These are phyloP conservation scores for Manihot esculenta DNA, from an alignment of 441 rosid genomes.

Conservation along the genomic window DNA sequence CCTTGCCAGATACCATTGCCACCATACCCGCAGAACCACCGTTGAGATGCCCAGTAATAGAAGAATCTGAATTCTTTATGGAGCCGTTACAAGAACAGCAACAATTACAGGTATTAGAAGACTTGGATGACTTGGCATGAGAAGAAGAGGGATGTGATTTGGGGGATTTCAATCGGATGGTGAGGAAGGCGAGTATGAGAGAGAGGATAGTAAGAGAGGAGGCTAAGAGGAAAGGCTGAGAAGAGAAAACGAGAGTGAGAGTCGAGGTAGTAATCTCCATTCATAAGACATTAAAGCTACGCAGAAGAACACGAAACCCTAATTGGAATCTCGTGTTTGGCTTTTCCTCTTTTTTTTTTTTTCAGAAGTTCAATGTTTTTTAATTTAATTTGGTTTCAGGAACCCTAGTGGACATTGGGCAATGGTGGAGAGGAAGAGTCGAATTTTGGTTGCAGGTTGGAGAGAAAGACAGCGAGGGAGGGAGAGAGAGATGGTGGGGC, in stretches of 20 bases:
- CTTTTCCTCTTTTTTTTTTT: neutral
- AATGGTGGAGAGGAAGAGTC: neutral
- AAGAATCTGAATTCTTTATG: slow-evolving; percentile 13
- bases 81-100: slow-evolving; percentile 43
- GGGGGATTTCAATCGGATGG: slow-evolving; percentile 39
- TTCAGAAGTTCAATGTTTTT: neutral
- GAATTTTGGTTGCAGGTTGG: neutral
- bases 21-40: slow-evolving; percentile 43
- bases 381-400: neutral
- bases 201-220: slow-evolving; percentile 45
- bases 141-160: slow-evolving; percentile 16
- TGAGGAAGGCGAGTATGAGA: slow-evolving; percentile 37
- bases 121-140: slow-evolving; percentile 3
- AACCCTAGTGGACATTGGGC: slow-evolving; percentile 14
- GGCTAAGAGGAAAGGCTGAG: slow-evolving; percentile 49
- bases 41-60: slow-evolving; percentile 19
- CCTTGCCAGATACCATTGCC: slow-evolving; percentile 24
- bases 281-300: slow-evolving; percentile 54
- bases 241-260: slow-evolving; percentile 40
- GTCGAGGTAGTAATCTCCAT: slow-evolving; percentile 52
- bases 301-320: slow-evolving; percentile 42
- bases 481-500: neutral
- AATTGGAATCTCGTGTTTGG: slow-evolving; percentile 13
- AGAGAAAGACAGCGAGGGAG: neutral
- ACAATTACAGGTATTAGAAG: slow-evolving; percentile 25